Percentiles rank a stretch among this genome's conserved stretches.
phyloP scores from a whole-genome alignment of 2,329 filamentous ascomycete species.

The Sporothrix dimorphospora region DNA sequence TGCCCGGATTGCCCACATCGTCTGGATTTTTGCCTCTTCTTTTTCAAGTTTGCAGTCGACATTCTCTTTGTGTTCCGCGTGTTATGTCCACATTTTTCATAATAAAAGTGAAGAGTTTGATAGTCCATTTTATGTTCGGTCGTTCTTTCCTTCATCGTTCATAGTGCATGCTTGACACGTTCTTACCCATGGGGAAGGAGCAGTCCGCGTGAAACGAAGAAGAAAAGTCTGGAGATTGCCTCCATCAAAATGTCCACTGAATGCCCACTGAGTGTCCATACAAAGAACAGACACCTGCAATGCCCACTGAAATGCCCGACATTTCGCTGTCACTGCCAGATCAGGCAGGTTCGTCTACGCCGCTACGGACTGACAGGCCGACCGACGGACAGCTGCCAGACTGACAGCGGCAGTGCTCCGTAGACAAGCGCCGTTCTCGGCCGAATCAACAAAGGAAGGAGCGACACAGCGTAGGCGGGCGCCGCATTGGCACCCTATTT shows the following conservation, averaged over 20 bases:
- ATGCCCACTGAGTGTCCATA: not conserved
- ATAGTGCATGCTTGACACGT: no score
- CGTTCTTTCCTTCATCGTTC: not conserved
- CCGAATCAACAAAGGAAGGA: not conserved
- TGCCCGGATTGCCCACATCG: slow-evolving; percentile 1
- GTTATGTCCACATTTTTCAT: not conserved
- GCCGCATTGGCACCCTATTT: no score
- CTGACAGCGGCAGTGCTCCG: not conserved
- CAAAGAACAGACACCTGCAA: not conserved
- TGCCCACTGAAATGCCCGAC: not conserved
- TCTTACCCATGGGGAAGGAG: slow-evolving; percentile 4
- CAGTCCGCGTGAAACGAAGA: not conserved
- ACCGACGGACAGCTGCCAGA: not conserved
- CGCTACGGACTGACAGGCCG: not conserved
- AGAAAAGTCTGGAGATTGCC: not conserved
- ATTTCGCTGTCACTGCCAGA: not conserved
- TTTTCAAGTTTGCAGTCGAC: slow-evolving; percentile 4
- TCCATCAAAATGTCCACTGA: not conserved
- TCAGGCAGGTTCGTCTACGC: not conserved
- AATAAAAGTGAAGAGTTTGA: not conserved
- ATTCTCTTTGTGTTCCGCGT: not conserved
- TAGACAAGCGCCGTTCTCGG: not conserved
- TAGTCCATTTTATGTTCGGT: not conserved
- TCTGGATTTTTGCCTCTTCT: not conserved
- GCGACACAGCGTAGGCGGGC: not conserved